These are phyloP conservation scores for Hevea brasiliensis DNA, from an alignment of 345 rosid species.

Conservation along the genomic window DNA sequence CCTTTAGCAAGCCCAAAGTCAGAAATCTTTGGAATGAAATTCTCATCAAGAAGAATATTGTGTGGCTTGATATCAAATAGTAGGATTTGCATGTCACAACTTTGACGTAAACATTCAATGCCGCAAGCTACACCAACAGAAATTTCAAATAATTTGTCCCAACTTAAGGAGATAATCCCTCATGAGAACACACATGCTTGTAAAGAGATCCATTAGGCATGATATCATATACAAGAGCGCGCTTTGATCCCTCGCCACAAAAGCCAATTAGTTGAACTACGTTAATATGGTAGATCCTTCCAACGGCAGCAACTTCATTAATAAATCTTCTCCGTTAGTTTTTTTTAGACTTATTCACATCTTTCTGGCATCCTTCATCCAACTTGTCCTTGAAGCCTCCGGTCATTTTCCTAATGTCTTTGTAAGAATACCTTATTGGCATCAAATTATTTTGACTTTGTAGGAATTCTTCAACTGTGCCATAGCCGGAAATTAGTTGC, in stretches of 20 bases:
- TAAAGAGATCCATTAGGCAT: conserved; percentile 18
- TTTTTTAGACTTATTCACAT: not conserved
- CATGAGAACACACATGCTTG: not conserved
- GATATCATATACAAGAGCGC: conserved; percentile 9
- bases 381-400: not conserved
- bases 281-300: conserved; percentile 9
- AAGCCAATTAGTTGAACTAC: conserved; percentile 9
- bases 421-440: not conserved
- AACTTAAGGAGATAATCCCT: not conserved
- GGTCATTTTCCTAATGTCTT: not conserved
- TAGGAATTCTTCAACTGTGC: not conserved
- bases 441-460: not conserved
- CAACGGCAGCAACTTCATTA: conserved; percentile 17
- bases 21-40: not conserved
- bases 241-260: conserved; percentile 7
- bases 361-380: conserved; percentile 2
- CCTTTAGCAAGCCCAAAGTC: conserved; percentile 8
- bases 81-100: conserved; percentile 7
- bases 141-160: not conserved
- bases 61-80: conserved; percentile 18
- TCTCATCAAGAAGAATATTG: not conserved
- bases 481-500: not conserved
- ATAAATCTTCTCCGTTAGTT: conserved; percentile 14
- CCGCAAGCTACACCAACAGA: conserved; percentile 9
- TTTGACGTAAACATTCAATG: not conserved